A percentile compares a stretch with the other conserved stretches of the same genome.
phyloP scores from a whole-genome alignment of 2,329 filamentous ascomycete species.

The Shiraia sp. region DNA sequence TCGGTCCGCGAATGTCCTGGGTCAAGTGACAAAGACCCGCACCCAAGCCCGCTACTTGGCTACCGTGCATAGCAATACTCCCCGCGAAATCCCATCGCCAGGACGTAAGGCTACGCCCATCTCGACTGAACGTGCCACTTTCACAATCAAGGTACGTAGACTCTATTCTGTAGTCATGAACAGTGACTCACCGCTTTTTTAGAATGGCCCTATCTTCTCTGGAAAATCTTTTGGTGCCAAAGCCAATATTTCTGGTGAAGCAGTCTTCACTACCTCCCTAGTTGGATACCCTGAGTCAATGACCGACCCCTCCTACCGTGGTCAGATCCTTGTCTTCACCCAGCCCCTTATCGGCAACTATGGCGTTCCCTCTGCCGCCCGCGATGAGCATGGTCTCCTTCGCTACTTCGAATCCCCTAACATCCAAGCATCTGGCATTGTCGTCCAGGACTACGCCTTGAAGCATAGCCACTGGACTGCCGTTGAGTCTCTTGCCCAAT shows the following conservation, averaged over 20 bases:
- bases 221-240: constrained; percentile 97
- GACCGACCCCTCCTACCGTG: constrained; percentile 70
- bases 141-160: constrained; percentile 82
- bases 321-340: constrained; percentile 98
- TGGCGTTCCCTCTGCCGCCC: constrained; percentile 83
- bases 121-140: constrained; percentile 79
- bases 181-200: constrained; percentile 39
- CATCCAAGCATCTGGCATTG: constrained; percentile 93
- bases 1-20: constrained; percentile 47
- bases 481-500: constrained; percentile 87
- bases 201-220: constrained; percentile 94
- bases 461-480: constrained; percentile 99
- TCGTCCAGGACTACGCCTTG: constrained; percentile 91
- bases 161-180: not conserved
- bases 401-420: constrained; percentile 99
- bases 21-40: constrained; percentile 52
- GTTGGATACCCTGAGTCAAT: constrained; percentile 95
- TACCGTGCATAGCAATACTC: constrained; percentile 70
- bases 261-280: constrained; percentile 96
- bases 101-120: constrained; percentile 67
- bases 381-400: constrained; percentile 86
- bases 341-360: constrained; percentile 99
- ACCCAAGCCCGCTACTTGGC: constrained; percentile 60
- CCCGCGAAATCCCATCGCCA: constrained; percentile 66
- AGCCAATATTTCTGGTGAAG: constrained; percentile 95